Evolutionary conservation across 108 stramenopile species (phyloP).

Genomic region (Fragilaria radians): DNA sequence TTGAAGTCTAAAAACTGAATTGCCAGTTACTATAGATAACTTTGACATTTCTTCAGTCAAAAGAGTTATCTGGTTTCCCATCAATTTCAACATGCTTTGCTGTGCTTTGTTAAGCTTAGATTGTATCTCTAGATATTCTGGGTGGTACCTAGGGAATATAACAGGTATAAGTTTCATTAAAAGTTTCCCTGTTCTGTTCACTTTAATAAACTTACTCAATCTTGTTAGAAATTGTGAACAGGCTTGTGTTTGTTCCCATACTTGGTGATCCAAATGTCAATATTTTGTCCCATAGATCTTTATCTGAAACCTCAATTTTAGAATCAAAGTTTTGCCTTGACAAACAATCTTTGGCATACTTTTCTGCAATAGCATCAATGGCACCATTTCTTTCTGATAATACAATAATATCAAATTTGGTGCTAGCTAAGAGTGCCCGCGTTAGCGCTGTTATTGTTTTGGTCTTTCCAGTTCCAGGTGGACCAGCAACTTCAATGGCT

Average conservation of each 20-base stretch:
- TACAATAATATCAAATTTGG: conserved; percentile 25
- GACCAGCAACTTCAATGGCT: conserved; percentile 49
- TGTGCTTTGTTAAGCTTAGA: conserved; percentile 14
- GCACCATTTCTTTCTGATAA: conserved; percentile 46
- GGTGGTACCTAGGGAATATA: conserved; percentile 9
- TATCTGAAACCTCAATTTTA: conserved; percentile 15
- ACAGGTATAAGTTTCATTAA: not conserved
- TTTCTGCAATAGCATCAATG: conserved; percentile 48
- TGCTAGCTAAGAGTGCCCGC: conserved; percentile 30
- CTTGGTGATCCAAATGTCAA: conserved; percentile 28
- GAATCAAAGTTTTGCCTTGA: not conserved
- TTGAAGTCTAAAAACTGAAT: no score
- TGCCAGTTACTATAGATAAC: conserved; percentile 3
- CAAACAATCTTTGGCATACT: conserved; percentile 20
- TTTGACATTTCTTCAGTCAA: conserved; percentile 13
- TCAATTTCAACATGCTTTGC: not conserved
- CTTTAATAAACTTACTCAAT: conserved; percentile 17
- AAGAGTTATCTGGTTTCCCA: not conserved
- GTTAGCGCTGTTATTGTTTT: conserved; percentile 42
- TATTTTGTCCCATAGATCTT: conserved; percentile 23
- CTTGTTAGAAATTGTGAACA: conserved; percentile 31
- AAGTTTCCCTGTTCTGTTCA: not conserved
- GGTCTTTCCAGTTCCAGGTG: conserved; percentile 45
- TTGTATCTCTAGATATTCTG: conserved; percentile 15
- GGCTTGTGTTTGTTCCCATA: conserved; percentile 28